phyloP scores from a whole-genome alignment of 2,329 filamentous ascomycete genomes.

The Ophiosphaerella herpotricha region DNA sequence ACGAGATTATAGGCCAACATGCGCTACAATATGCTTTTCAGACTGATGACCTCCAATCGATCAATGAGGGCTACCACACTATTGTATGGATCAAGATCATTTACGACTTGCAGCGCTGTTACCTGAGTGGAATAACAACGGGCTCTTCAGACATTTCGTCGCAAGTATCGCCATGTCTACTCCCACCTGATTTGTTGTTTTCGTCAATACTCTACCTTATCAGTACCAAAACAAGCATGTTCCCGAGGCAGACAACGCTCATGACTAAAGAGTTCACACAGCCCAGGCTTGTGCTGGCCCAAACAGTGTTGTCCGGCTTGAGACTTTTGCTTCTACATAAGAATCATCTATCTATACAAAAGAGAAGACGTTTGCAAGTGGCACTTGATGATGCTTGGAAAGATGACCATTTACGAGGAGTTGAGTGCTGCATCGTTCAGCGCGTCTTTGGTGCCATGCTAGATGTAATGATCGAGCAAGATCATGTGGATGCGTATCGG shows the following conservation, averaged over 20 bases:
- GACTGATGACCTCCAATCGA: conserved; percentile 23
- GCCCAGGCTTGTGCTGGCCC: conserved; percentile 23
- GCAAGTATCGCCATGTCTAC: conserved; percentile 33
- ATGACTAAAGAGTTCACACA: conserved; percentile 28
- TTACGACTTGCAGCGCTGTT: conserved; percentile 43
- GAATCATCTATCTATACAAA: conserved; percentile 28
- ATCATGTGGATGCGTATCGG: conserved; percentile 20
- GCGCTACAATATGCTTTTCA: conserved; percentile 34
- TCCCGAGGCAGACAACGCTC: conserved; percentile 32
- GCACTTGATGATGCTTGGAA: conserved; percentile 42
- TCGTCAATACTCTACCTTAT: conserved; percentile 44
- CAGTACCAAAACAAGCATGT: conserved; percentile 36
- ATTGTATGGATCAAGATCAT: conserved; percentile 46
- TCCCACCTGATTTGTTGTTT: conserved; percentile 39
- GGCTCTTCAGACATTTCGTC: conserved; percentile 36
- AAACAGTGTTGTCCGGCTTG: conserved; percentile 40
- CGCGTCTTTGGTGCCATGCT: conserved; percentile 37
- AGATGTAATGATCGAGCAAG: conserved; percentile 22
- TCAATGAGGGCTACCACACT: conserved; percentile 30
- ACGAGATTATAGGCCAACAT: conserved; percentile 45
- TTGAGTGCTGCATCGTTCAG: conserved; percentile 40
- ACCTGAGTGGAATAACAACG: conserved; percentile 33
- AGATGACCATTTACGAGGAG: conserved; percentile 36
- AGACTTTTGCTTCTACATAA: conserved; percentile 40
- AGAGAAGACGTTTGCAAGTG: conserved; percentile 35